A percentile compares a stretch with the other conserved stretches of the same genome.
Conservation (phyloP, 306 rosid species). For the Cucumis hystrix region DNA sequence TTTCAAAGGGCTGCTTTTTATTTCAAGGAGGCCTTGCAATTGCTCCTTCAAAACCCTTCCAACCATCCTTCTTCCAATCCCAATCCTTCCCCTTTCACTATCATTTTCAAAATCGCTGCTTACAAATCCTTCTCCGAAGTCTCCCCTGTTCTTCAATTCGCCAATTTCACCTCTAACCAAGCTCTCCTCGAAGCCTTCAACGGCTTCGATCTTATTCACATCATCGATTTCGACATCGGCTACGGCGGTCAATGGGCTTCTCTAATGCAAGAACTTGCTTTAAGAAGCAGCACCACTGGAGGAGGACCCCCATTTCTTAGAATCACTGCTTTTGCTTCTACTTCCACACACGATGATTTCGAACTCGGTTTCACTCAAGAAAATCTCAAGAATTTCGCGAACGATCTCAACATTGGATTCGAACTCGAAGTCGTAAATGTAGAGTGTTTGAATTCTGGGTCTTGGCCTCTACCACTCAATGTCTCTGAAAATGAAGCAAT, state of each 20-base stretch:
- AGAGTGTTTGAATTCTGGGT: constrained; percentile 40
- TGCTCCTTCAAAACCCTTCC: constrained; percentile 26
- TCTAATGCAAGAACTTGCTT: constrained; percentile 71
- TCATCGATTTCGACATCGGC: constrained; percentile 79
- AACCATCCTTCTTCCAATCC: constrained; percentile 17
- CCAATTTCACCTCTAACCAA: constrained; percentile 80
- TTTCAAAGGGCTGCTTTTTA: constrained; percentile 90
- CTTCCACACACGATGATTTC: constrained; percentile 40
- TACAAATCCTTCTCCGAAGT: constrained; percentile 78
- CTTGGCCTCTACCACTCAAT: constrained; percentile 50
- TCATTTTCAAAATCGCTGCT: constrained; percentile 69
- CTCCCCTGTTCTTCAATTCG: constrained; percentile 80
- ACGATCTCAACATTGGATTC: constrained; percentile 49
- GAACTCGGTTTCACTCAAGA: constrained; percentile 74
- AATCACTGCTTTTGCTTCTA: constrained; percentile 63
- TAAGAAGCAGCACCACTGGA: neutral
- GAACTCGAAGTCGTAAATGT: constrained; percentile 50
- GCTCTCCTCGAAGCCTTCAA: constrained; percentile 76
- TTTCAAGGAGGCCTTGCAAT: constrained; percentile 72
- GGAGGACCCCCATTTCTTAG: constrained; percentile 34
- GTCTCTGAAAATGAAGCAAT: constrained; percentile 43
- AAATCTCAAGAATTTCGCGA: constrained; percentile 58
- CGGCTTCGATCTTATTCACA: constrained; percentile 47
- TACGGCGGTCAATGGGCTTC: constrained; percentile 97
- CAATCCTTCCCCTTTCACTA: constrained; percentile 34